Percentiles rank a stretch among this genome's conserved stretches.
These are phyloP conservation scores for Pseudonitzschia multistriata DNA, from an alignment of 108 stramenopile genomes.

Conservation along the genomic window DNA sequence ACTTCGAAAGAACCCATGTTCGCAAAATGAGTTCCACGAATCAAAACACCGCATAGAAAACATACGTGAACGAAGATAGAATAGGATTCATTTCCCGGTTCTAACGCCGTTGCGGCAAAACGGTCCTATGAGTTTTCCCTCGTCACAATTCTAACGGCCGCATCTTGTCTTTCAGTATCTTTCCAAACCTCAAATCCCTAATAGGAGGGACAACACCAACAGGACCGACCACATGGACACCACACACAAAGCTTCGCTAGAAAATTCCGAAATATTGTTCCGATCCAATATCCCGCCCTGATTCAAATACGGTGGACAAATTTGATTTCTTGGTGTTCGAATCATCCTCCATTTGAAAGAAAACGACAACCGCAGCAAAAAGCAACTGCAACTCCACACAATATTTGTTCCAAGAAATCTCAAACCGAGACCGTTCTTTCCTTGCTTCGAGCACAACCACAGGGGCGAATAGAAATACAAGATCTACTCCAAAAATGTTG, in stretches of 20 bases:
- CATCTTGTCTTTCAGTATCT: neutral
- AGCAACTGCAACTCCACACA: no score
- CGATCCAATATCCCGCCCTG: no score
- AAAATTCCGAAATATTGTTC: neutral
- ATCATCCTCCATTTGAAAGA: no score
- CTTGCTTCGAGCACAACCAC: no score
- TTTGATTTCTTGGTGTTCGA: no score
- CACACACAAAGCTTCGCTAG: neutral
- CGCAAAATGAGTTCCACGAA: constrained; percentile 1
- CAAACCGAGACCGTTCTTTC: no score
- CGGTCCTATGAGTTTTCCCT: neutral
- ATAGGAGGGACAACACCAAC: neutral
- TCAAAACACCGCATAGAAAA: neutral
- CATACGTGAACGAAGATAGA: neutral
- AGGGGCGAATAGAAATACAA: no score
- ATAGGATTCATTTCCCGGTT: neutral
- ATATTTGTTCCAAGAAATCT: neutral
- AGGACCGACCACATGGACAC: neutral
- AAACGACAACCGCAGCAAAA: no score
- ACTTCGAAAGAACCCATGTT: neutral
- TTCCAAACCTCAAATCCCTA: neutral
- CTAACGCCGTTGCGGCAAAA: neutral
- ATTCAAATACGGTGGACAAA: no score
- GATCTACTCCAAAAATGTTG: neutral
- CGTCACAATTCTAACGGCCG: neutral